Conservation (phyloP, 2,329 filamentous ascomycete genomes). For the Pseudocercospora macadamiae region DNA sequence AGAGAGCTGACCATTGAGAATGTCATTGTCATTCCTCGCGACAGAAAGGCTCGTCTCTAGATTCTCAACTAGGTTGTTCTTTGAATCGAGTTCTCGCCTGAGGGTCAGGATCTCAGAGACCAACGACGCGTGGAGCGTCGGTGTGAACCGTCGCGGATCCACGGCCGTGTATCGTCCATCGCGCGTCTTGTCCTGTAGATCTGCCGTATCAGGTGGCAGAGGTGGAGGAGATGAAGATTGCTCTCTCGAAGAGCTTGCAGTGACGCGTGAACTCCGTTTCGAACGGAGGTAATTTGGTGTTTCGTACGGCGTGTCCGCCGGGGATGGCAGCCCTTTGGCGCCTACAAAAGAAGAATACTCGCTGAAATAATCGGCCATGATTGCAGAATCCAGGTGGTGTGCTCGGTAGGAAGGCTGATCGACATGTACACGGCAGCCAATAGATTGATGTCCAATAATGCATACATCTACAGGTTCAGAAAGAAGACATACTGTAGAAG, state of each 20-base stretch:
- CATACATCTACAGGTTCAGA: conserved; percentile 23
- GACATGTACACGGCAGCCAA: conserved; percentile 26
- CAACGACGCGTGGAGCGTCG: conserved; percentile 88
- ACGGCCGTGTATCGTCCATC: conserved; percentile 67
- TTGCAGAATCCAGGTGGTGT: background rate
- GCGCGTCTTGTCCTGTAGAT: conserved; percentile 41
- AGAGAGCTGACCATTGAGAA: conserved; percentile 64
- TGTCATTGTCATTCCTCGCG: conserved; percentile 73
- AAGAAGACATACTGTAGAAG: conserved; percentile 14
- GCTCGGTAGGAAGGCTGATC: background rate
- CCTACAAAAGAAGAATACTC: conserved; percentile 50
- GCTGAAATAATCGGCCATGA: conserved; percentile 50
- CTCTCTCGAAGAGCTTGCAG: conserved; percentile 63
- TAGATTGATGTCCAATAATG: conserved; percentile 31
- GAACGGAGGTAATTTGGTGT: conserved; percentile 59
- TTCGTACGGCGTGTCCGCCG: conserved; percentile 71
- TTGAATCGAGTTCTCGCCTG: conserved; percentile 87
- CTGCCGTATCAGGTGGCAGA: conserved; percentile 50
- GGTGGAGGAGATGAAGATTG: conserved; percentile 62
- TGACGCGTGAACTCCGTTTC: conserved; percentile 61
- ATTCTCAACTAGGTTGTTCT: conserved; percentile 81
- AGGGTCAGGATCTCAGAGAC: conserved; percentile 91
- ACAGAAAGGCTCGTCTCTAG: conserved; percentile 76
- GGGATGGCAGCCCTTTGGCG: conserved; percentile 67
- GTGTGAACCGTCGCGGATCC: conserved; percentile 90